Conservation (phyloP, 768 basidiomycete genomes). For the Rossbeevera mucosa region DNA sequence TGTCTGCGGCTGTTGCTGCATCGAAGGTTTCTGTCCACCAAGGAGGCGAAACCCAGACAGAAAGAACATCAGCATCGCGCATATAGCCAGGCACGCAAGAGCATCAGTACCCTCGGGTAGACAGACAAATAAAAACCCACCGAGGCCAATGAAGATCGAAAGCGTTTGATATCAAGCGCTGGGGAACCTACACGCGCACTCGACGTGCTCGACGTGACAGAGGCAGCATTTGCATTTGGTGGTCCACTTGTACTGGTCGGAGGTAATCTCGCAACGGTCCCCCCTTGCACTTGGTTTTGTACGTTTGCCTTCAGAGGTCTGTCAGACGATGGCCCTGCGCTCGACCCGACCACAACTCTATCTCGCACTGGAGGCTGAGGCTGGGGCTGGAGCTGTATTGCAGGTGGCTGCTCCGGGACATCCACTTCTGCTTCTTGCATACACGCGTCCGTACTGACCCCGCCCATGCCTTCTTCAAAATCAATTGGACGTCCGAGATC, state of each 20-base stretch:
- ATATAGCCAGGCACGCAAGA: conserved; percentile 1
- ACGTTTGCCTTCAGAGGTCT: not conserved
- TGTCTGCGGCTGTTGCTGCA: conserved; percentile 1
- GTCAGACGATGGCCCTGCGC: not conserved
- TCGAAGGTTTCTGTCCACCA: not conserved
- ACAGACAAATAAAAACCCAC: conserved; percentile 28
- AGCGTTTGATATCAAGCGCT: not conserved
- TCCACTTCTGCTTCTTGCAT: conserved; percentile 2
- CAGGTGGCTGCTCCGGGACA: not conserved
- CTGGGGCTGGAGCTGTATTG: not conserved
- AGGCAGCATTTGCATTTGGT: not conserved
- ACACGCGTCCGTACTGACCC: conserved; percentile 10
- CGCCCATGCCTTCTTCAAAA: conserved; percentile 35
- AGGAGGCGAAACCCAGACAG: not conserved
- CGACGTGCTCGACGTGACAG: conserved; percentile 4
- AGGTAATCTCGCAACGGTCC: not conserved
- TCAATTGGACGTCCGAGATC: conserved; percentile 38
- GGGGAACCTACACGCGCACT: not conserved
- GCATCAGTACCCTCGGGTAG: not conserved
- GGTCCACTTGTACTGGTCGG: not conserved
- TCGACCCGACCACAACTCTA: not conserved
- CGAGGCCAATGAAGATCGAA: conserved; percentile 18
- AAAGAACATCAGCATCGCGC: not conserved
- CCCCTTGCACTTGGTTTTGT: conserved; percentile 1
- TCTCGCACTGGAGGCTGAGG: conserved; percentile 10